Evolutionary conservation across 2,329 filamentous ascomycete genomes (phyloP).

Genomic region (Arthrobotrys pseudoclavata): DNA sequence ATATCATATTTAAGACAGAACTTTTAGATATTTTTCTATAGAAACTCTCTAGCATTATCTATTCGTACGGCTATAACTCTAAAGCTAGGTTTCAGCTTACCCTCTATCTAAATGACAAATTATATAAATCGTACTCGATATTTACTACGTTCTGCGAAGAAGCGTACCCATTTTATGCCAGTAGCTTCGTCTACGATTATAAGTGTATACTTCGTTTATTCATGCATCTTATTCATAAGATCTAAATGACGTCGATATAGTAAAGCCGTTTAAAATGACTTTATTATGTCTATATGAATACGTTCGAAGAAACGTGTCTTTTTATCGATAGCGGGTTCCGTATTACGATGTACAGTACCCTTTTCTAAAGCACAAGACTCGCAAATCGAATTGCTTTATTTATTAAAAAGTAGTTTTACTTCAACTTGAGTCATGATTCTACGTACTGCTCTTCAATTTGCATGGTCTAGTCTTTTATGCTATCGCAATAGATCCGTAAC

Average conservation of each 20-base stretch:
- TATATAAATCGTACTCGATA: too few species aligned
- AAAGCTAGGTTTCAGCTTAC: too few species aligned
- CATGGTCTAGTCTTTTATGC: constrained; percentile 24
- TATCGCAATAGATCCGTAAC: too few species aligned
- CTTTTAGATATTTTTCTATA: too few species aligned
- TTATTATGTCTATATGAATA: constrained; percentile 20
- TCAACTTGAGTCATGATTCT: constrained; percentile 18
- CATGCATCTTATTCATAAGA: too few species aligned
- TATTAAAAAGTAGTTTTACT: constrained; percentile 11
- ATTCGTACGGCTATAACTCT: too few species aligned
- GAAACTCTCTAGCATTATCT: too few species aligned
- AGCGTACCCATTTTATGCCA: constrained; percentile 49
- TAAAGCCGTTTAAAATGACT: background rate
- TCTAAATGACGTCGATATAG: constrained; percentile 60
- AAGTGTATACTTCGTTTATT: constrained; percentile 60
- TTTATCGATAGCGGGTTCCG: background rate
- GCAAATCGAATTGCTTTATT: constrained; percentile 25
- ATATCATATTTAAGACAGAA: too few species aligned
- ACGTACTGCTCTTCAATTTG: constrained; percentile 11
- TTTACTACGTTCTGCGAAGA: too few species aligned
- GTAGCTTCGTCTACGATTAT: constrained; percentile 61
- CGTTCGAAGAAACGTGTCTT: background rate
- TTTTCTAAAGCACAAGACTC: constrained; percentile 21
- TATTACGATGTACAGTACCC: constrained; percentile 17
- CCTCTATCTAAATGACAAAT: too few species aligned